Conservation (phyloP, 2,329 filamentous ascomycete genomes). For the Amesomyces nigricolor region DNA sequence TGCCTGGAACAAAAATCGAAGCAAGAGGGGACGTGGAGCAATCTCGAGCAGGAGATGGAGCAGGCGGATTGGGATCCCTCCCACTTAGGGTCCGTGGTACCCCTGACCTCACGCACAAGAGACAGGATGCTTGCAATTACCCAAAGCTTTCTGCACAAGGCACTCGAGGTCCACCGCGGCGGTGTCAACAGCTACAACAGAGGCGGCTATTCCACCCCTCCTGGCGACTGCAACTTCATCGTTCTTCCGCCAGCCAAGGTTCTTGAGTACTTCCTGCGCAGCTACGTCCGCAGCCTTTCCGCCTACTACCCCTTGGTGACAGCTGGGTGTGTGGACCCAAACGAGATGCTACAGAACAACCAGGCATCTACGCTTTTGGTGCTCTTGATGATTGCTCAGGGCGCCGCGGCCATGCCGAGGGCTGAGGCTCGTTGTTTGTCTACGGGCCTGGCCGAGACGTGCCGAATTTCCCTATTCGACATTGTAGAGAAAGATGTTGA, state of each 20-base stretch:
- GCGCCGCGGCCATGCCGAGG: slow-evolving; percentile 60
- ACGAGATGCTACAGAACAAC: slow-evolving; percentile 61
- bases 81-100: slow-evolving; percentile 39
- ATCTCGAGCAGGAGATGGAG: slow-evolving; percentile 39
- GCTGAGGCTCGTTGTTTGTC: slow-evolving; percentile 60
- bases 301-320: slow-evolving; percentile 61
- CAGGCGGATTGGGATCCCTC: slow-evolving; percentile 33
- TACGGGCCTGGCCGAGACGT: slow-evolving; percentile 63
- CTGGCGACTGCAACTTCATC: slow-evolving; percentile 55
- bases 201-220: slow-evolving; percentile 40
- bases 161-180: slow-evolving; percentile 60
- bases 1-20: slow-evolving; percentile 46
- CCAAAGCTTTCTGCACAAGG: slow-evolving; percentile 64
- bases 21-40: slow-evolving; percentile 42
- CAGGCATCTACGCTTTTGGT: slow-evolving; percentile 61
- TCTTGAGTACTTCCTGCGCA: slow-evolving; percentile 61
- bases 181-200: slow-evolving; percentile 38
- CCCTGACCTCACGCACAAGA: slow-evolving; percentile 46
- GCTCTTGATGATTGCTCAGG: slow-evolving; percentile 67
- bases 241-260: slow-evolving; percentile 61
- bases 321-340: slow-evolving; percentile 56
- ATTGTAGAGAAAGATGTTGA: slow-evolving; percentile 67
- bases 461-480: slow-evolving; percentile 66
- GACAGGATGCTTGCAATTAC: slow-evolving; percentile 69
- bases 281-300: slow-evolving; percentile 60